These are phyloP conservation scores for Kodamaea fungicola DNA, from an alignment of 1,139 yeast species.

Conservation along the genomic window DNA sequence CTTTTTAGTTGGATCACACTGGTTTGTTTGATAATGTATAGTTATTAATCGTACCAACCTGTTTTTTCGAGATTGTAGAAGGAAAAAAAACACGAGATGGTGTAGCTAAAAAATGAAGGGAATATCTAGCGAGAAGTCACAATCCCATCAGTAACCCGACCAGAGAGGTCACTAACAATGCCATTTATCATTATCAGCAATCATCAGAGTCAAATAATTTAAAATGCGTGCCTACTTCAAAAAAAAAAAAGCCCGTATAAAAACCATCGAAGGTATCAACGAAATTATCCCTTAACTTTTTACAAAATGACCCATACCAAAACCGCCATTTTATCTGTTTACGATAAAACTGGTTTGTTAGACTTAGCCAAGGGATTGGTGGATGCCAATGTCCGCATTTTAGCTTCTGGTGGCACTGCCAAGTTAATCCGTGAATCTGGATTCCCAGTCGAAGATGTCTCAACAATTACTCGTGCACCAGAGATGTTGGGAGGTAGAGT, in stretches of 20 bases:
- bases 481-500: constrained; percentile 99
- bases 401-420: constrained; percentile 98
- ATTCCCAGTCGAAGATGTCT: constrained; percentile 94
- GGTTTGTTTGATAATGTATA: constrained; percentile 5
- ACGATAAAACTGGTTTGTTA: constrained; percentile 93
- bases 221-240: constrained; percentile 4
- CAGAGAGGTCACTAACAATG: too few relatives aligned
- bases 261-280: constrained; percentile 4
- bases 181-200: too few relatives aligned
- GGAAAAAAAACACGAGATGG: too few relatives aligned
- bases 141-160: too few relatives aligned
- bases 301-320: constrained; percentile 40
- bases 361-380: constrained; percentile 94
- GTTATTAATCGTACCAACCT: constrained; percentile 1
- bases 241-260: constrained; percentile 6
- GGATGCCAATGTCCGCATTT: constrained; percentile 81
- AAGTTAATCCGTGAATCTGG: constrained; percentile 94
- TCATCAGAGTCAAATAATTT: constrained; percentile 8
- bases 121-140: too few relatives aligned
- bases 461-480: constrained; percentile 94
- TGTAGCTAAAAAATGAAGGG: too few relatives aligned
- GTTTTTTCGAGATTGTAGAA: background rate
- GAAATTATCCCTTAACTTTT: background rate
- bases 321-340: constrained; percentile 94
- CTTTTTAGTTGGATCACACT: constrained; percentile 4